These are phyloP conservation scores for Crucibulum parvulum DNA, from an alignment of 1,284 basidiomycete species.

Conservation along the genomic window DNA sequence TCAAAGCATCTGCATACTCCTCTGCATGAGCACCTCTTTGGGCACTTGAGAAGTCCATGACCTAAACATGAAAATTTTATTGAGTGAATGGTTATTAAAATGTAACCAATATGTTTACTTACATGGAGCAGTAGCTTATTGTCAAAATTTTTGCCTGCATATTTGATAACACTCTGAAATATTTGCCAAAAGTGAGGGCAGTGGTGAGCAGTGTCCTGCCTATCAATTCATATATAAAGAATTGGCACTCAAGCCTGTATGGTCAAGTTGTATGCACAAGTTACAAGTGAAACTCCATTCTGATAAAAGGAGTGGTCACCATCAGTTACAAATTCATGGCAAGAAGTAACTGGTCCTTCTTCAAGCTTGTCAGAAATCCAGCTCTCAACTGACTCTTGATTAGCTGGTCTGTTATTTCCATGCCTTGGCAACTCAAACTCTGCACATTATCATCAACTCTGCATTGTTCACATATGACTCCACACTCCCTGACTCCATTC, in stretches of 20 bases:
- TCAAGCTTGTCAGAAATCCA: conserved; percentile 5
- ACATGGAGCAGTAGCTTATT: neutral
- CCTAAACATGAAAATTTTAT: neutral
- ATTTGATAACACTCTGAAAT: neutral
- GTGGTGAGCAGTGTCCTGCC: conserved; percentile 18
- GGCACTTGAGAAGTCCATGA: neutral
- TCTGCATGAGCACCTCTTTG: neutral
- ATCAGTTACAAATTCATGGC: conserved; percentile 23
- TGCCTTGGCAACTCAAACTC: too few species aligned
- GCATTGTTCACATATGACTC: too few species aligned
- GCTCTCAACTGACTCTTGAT: conserved; percentile 13
- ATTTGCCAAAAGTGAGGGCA: conserved; percentile 38
- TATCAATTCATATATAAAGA: conserved; percentile 21
- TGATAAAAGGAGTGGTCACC: conserved; percentile 23
- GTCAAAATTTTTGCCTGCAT: neutral
- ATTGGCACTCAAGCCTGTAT: conserved; percentile 17
- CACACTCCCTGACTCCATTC: too few species aligned
- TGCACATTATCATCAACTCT: too few species aligned
- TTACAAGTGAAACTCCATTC: conserved; percentile 20
- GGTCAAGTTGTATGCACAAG: conserved; percentile 12
- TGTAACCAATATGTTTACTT: neutral
- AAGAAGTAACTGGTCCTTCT: neutral
- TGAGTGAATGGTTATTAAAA: neutral
- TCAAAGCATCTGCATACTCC: neutral
- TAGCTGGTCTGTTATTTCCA: too few species aligned